Base-by-base conservation (phyloP, 495 filamentous ascomycete species). In the Neurospora sp. region DNA sequence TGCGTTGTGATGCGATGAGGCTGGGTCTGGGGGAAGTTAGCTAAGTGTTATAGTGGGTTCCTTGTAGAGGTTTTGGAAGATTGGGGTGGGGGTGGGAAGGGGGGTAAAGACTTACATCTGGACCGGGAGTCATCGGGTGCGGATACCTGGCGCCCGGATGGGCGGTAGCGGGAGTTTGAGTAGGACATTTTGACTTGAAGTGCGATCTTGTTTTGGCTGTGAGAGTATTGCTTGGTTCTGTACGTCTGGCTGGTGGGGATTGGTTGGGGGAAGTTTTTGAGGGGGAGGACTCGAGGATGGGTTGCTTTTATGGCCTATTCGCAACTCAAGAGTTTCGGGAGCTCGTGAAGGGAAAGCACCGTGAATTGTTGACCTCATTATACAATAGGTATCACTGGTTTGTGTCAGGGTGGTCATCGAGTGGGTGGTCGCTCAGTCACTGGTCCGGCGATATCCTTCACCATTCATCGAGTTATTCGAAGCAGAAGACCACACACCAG, bases 401-500 rank as follows among this genome's bases (percentile, higher is more conserved):
- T n/a, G n/a, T n/a, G n/a, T n/a, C 31, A 18, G 14, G 41, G 41
- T 0, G 14, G 4, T 42, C 16, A 42, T 18, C 14, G 14, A 42
- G 0, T 7, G 16, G 0, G 18, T 18, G 41, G 0, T 18, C 1
- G 14, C 41, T 18, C 5, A 2, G 14, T 42, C 8, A 44, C 16
- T 0, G 16, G 6, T n/a, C 1, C 0, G 16, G 16, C 0, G 16
- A 44, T 8, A 18, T 8, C 41, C 1, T 44, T 44, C 14, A 44
- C 16, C 14, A 7, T 18, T 16, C 16, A 12, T 38, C 37, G 1
- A 38, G 37, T 38, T 38, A 8, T 38, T 0, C 0, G 37, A 38
- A 38, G 7, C 37, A 5, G 0, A 5, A 1, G 10, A 39, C 11
- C 39, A 9, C 0, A 11, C 10, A 39, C 10, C 0, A 0, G 39